Evolutionary conservation across 2,329 filamentous ascomycete genomes (phyloP), one percentile per base, ranked within the genome.

Genomic region (Dothistroma septosporum): DNA sequence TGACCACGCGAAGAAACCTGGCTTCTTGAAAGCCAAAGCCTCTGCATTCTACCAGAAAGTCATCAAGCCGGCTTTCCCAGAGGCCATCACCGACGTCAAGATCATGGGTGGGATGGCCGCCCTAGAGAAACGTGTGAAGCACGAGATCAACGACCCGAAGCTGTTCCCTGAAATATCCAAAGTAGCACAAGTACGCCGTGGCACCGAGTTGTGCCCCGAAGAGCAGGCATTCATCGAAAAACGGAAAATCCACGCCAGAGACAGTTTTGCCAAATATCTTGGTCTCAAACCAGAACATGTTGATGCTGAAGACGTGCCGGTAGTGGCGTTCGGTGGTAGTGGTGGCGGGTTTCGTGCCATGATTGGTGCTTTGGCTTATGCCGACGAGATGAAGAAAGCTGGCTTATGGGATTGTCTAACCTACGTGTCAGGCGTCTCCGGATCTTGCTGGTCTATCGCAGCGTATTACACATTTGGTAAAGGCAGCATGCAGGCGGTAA

Each of bases 321-420:
- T 56, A 9, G 61, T 74, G 10, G 66, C 70, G 1, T 71, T 73
- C 55, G 71, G 72, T 14, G 71, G 72, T 12, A 71, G 70, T 50
- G 71, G 72, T 32, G 72, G 70, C 33, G 70, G 70, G 1, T 72
- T 72, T 41, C 63, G 72, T 19, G 70, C 72, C 21, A 72, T 73
- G 68, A 64, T 72, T 33, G 66, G 62, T 2, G 60, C 66, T 52
- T 58, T 73, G 19, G 72, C 67, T n/a, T 74, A 72, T 57, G 63
- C 61, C 33, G 58, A 69, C 31, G 64, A 69, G 28, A 71, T 73
- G 69, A 70, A 71, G 58, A 57, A 62, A 41, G 57, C 64, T 32
- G 71, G 72, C 3, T 61, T 72, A 5, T 73, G 70, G 70, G 71
- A 73, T 57, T 69, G 69, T 47, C 53, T 73, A 19, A 70, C 70